These are phyloP conservation scores for Avena atlantica DNA, from an alignment of 176 grass and related monocot species.

Conservation along the genomic window DNA sequence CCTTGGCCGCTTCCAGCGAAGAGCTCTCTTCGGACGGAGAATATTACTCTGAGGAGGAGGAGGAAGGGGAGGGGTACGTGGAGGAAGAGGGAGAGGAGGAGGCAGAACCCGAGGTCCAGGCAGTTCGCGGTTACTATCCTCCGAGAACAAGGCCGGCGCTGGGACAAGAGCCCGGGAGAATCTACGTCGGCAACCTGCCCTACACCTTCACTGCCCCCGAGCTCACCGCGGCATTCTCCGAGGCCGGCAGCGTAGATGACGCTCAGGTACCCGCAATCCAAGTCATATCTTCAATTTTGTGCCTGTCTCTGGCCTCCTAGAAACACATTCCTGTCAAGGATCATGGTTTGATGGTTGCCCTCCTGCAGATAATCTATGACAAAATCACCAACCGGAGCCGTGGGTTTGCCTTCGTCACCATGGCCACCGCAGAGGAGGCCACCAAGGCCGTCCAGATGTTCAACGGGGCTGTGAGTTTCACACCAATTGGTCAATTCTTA, in stretches of 20 bases:
- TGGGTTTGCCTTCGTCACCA: constrained; percentile 92
- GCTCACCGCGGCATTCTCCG: constrained; percentile 65
- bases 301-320: background rate
- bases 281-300: background rate
- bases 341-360: background rate
- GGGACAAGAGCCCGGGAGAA: constrained; percentile 65
- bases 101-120: background rate
- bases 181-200: constrained; percentile 89
- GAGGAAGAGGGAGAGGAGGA: constrained; percentile 41
- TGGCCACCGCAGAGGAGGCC: constrained; percentile 71
- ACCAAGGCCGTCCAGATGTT: constrained; percentile 83
- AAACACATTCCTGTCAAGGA: background rate
- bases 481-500: background rate
- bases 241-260: constrained; percentile 74
- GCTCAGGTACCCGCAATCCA: constrained; percentile 56
- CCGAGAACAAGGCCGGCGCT: constrained; percentile 38
- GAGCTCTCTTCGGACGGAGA: constrained; percentile 47
- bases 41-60: constrained; percentile 14
- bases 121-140: constrained; percentile 29
- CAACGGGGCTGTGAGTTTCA: constrained; percentile 71
- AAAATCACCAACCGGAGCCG: constrained; percentile 82
- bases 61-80: constrained; percentile 23
- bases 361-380: constrained; percentile 76
- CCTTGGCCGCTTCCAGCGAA: background rate
- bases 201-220: constrained; percentile 70